A percentile compares a stretch with the other conserved stretches of the same genome.
Conservation (phyloP, 495 filamentous ascomycete species). For the Podospora comata region DNA sequence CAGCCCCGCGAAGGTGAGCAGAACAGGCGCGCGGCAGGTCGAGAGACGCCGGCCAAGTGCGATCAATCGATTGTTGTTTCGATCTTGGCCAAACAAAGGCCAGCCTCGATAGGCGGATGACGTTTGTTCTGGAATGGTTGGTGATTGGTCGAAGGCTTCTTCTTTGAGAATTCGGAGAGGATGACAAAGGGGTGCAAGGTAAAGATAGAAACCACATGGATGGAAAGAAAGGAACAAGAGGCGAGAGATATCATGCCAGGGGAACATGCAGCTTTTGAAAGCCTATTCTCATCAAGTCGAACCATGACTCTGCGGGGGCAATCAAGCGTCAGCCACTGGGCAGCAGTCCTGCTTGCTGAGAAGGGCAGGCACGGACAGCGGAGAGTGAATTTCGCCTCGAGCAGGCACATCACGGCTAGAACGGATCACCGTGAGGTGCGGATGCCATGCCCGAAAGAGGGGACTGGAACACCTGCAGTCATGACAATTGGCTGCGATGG, state of each 20-base stretch:
- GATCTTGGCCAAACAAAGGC: constrained; percentile 20
- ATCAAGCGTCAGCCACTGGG: not conserved
- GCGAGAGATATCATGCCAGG: not conserved
- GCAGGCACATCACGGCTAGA: constrained; percentile 2
- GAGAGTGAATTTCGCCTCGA: not conserved
- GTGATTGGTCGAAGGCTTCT: not conserved
- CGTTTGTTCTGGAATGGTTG: constrained; percentile 2
- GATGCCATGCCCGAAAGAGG: not conserved
- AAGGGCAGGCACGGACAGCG: constrained; percentile 4
- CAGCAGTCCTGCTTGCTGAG: not conserved
- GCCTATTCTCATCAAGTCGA: not conserved
- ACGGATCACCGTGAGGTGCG: not conserved
- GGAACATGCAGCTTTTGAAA: constrained; percentile 1
- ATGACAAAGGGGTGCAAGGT: not conserved
- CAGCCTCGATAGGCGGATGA: constrained; percentile 1
- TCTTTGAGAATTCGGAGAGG: not conserved
- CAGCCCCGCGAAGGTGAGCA: constrained; percentile 4
- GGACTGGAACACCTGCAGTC: not conserved
- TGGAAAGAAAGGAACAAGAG: not conserved
- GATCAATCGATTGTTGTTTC: constrained; percentile 25
- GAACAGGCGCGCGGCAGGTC: constrained; percentile 32
- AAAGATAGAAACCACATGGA: constrained; percentile 2
- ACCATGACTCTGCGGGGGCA: constrained; percentile 3
- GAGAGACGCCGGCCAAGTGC: constrained; percentile 17
- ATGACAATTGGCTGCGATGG: not conserved